A percentile compares a stretch with the other conserved stretches of the same genome.
Conservation (phyloP, 768 basidiomycete genomes). For the Kockovaella imperatae region DNA sequence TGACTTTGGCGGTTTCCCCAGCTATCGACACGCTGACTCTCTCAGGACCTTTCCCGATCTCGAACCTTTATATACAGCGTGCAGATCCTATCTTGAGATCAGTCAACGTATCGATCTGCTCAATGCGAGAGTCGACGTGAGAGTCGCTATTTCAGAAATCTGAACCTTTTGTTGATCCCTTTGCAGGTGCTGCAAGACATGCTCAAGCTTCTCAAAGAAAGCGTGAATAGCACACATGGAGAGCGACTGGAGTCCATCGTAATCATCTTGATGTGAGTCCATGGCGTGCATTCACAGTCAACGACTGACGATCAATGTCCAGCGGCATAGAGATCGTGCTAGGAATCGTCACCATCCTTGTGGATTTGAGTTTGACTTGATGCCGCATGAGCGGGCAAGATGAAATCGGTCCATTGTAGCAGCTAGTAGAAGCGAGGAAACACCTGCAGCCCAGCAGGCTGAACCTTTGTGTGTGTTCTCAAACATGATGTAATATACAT, state of each 20-base stretch:
- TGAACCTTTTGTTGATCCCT: not conserved
- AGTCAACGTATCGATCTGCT: constrained; percentile 86
- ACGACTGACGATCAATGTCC: not conserved
- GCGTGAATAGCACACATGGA: constrained; percentile 80
- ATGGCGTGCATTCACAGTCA: constrained; percentile 21
- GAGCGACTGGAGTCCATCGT: constrained; percentile 90
- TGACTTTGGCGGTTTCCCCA: constrained; percentile 48
- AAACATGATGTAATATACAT: no score
- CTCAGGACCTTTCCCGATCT: constrained; percentile 82
- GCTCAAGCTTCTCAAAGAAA: constrained; percentile 89
- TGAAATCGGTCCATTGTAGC: not conserved
- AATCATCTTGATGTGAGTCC: constrained; percentile 75
- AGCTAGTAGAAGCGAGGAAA: no score
- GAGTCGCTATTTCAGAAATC: constrained; percentile 18
- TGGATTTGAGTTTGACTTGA: constrained; percentile 62
- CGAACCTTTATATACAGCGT: constrained; percentile 88
- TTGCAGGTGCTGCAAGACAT: constrained; percentile 86
- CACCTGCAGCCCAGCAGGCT: no score
- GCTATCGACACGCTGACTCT: constrained; percentile 2
- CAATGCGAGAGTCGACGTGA: constrained; percentile 84
- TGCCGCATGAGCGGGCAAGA: constrained; percentile 9
- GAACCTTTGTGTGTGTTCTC: no score
- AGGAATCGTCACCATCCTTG: constrained; percentile 82
- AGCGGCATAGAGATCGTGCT: constrained; percentile 54
- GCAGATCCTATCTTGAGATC: constrained; percentile 87